Evolutionary conservation across 768 basidiomycete genomes (phyloP), one percentile per base, ranked within the genome.

Genomic region (Pleurotus tuoliensis): DNA sequence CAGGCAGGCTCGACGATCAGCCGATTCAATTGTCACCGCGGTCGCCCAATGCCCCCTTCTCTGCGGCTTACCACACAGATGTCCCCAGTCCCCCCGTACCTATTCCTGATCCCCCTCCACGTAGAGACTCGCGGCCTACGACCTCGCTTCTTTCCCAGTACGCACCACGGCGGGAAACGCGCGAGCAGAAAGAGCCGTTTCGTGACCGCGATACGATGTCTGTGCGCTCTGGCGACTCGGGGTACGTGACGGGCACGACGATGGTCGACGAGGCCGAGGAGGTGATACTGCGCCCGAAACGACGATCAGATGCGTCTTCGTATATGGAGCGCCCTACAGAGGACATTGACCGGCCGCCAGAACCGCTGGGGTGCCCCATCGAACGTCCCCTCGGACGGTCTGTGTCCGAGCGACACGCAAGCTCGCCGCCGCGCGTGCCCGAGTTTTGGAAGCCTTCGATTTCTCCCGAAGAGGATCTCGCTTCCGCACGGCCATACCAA

Each of bases 391-490:
- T 41, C 37, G 76, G 46, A 69, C 72, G 11, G 69, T 72, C 57
- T 63, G 69, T 13, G 72, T 74, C 25, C 68, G 71, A 41, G 64
- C 72, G 56, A 15, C 57, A 67, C 62, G 63, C 71, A 11, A 66
- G 66, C 49, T 62, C 71, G 56, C 63, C 75, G 56, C 64, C 73
- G 12, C 68, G 37, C 61, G 65, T 68, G 1, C 79, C 75, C 12
- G 78, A 81, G 56, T 65, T 82, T 27, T 82, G 82, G 82, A 78
- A 73, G 38, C 80, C 82, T 2, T 64, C 74, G 0, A 71, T 76
- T 16, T 71, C 77, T 0, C 72, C 76, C 1, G 74, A 77, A 56
- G 76, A 82, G 51, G 80, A 79, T 38, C 67, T 67, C 0, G 63
- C 73, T 11, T 64, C 71, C 41, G 73, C 75, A 1, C 77, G 74